These are phyloP conservation scores for Rhodosporidiobolus odoratus DNA, from an alignment of 768 basidiomycete genomes.

Conservation along the genomic window DNA sequence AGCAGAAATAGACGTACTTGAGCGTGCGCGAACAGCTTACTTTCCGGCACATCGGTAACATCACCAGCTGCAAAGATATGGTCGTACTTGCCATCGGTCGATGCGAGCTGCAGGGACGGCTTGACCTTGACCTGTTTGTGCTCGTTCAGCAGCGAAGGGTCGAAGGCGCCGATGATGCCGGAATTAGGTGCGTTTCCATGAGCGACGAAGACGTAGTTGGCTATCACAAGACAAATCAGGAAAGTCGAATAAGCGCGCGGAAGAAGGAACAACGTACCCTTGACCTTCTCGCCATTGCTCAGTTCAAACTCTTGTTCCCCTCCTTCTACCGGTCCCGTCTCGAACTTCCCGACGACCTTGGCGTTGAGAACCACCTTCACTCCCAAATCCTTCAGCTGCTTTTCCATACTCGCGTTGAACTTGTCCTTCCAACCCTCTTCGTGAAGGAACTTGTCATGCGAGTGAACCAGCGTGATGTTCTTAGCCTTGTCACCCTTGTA, in stretches of 20 bases:
- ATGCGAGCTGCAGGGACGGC: slow-evolving; percentile 12
- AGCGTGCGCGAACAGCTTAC: slow-evolving; percentile 12
- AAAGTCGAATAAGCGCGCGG: background rate
- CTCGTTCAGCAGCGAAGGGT: background rate
- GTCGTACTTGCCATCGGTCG: background rate
- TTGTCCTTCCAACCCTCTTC: slow-evolving; percentile 15
- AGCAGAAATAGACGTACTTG: background rate
- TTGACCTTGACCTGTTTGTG: slow-evolving; percentile 9
- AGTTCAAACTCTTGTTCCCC: slow-evolving; percentile 9
- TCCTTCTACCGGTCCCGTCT: slow-evolving; percentile 15
- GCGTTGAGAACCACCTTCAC: slow-evolving; percentile 4
- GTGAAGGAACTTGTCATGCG: slow-evolving; percentile 12
- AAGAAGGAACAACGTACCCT: background rate
- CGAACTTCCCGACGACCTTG: background rate
- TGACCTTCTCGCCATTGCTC: background rate
- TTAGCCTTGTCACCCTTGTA: slow-evolving; percentile 16
- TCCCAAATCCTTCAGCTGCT: slow-evolving; percentile 17
- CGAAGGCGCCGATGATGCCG: slow-evolving; percentile 5
- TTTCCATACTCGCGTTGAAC: slow-evolving; percentile 1
- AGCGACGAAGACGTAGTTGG: slow-evolving; percentile 35
- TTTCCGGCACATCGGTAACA: slow-evolving; percentile 14
- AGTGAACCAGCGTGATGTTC: slow-evolving; percentile 39
- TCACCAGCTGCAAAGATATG: slow-evolving; percentile 27
- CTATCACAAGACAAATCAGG: background rate
- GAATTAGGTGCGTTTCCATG: slow-evolving; percentile 18